Conservation (phyloP, 345 rosid species). For the Sisymbrium altissimum region DNA sequence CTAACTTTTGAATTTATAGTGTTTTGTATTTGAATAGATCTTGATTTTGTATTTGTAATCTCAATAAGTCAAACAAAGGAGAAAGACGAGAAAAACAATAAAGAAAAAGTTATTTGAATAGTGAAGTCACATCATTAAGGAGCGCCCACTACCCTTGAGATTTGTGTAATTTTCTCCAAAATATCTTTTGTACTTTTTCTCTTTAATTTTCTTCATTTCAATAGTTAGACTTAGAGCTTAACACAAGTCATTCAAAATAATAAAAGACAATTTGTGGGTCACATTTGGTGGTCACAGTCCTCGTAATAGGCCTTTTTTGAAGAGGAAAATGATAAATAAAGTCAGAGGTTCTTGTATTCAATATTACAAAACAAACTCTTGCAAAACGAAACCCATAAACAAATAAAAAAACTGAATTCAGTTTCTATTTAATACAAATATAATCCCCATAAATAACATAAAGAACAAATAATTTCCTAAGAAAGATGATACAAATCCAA, state of each 20-base stretch:
- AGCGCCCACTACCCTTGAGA: conserved; percentile 36
- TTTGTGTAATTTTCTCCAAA: conserved; percentile 14
- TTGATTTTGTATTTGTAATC: not conserved
- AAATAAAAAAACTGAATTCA: not conserved
- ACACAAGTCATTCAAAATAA: not conserved
- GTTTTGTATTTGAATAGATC: not conserved
- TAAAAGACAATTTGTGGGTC: conserved; percentile 2
- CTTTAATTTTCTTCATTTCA: not conserved
- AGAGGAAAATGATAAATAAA: not conserved
- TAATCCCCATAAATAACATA: not conserved
- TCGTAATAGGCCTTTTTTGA: too few relatives aligned
- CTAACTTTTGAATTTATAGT: not conserved
- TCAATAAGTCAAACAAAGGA: conserved; percentile 20
- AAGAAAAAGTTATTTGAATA: not conserved
- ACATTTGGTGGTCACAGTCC: not conserved
- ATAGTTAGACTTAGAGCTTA: not conserved
- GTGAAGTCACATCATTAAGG: conserved; percentile 19
- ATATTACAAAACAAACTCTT: not conserved
- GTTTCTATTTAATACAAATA: conserved; percentile 20
- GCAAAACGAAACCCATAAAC: not conserved
- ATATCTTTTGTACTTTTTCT: conserved; percentile 4
- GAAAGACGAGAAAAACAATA: not conserved
- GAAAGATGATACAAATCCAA: conserved; percentile 19
- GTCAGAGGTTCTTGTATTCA: not conserved
- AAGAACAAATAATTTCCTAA: conserved; percentile 5